phyloP scores from a whole-genome alignment of 495 filamentous ascomycete species.

The Tuber indicum region DNA sequence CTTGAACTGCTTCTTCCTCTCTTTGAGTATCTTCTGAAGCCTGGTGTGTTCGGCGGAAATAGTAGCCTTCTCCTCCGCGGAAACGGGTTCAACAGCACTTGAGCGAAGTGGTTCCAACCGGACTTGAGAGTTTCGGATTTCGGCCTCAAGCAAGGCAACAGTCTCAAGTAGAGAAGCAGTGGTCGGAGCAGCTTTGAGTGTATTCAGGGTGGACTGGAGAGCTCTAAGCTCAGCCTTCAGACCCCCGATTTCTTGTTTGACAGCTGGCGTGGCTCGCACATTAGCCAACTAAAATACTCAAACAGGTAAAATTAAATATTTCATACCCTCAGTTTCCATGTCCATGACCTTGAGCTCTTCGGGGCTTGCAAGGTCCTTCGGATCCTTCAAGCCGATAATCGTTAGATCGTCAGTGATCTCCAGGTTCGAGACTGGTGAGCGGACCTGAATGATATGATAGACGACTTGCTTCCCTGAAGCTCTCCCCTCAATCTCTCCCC shows the following conservation, averaged over 20 bases:
- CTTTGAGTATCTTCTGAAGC: slow-evolving; percentile 22
- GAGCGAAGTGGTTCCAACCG: slow-evolving; percentile 22
- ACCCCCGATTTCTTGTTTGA: slow-evolving; percentile 26
- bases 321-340: slow-evolving; percentile 27
- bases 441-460: slow-evolving; percentile 39
- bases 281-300: slow-evolving; percentile 12
- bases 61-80: slow-evolving; percentile 30
- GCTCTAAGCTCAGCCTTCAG: slow-evolving; percentile 35
- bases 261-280: slow-evolving; percentile 17
- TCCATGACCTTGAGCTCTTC: slow-evolving; percentile 41
- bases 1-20: slow-evolving; percentile 37
- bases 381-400: slow-evolving; percentile 24
- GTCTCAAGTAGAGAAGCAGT: slow-evolving; percentile 28
- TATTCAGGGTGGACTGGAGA: slow-evolving; percentile 31
- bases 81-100: slow-evolving; percentile 18
- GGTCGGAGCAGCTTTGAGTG: slow-evolving; percentile 35
- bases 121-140: slow-evolving; percentile 23
- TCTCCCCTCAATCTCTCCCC: slow-evolving; percentile 38
- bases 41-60: slow-evolving; percentile 24
- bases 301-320: background rate
- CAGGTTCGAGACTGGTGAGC: background rate
- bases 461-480: slow-evolving; percentile 41
- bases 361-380: slow-evolving; percentile 31
- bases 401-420: slow-evolving; percentile 8
- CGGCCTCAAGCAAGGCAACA: slow-evolving; percentile 27